Percentiles rank a stretch among this genome's conserved stretches.
Conservation (phyloP, 2,329 filamentous ascomycete genomes). For the Cladosporium phlei region DNA sequence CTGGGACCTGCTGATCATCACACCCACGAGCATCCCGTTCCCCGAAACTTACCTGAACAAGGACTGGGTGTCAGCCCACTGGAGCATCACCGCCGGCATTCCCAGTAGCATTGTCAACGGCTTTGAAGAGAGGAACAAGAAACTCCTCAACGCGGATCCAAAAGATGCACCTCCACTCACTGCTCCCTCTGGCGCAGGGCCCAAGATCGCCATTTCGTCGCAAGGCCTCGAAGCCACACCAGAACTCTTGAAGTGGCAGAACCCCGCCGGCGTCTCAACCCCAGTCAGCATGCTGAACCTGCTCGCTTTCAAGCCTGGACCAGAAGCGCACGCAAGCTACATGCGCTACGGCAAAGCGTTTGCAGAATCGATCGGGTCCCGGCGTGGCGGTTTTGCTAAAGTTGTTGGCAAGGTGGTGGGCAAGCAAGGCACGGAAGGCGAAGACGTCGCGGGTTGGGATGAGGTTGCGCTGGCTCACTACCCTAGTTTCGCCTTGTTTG, state of each 20-base stretch:
- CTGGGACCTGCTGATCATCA: constrained; percentile 49
- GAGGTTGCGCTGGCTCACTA: constrained; percentile 63
- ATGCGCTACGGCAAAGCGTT: constrained; percentile 55
- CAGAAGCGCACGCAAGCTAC: constrained; percentile 48
- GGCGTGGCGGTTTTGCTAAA: constrained; percentile 56
- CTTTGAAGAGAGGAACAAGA: constrained; percentile 31
- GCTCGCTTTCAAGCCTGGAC: constrained; percentile 51
- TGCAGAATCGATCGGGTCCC: constrained; percentile 44
- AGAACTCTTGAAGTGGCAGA: constrained; percentile 50
- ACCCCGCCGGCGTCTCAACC: constrained; percentile 12
- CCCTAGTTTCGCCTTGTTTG: constrained; percentile 57
- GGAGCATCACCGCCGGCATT: constrained; percentile 38
- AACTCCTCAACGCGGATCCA: constrained; percentile 35
- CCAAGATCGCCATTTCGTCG: constrained; percentile 30
- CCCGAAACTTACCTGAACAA: constrained; percentile 20
- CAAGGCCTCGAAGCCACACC: constrained; percentile 54
- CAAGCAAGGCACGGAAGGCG: constrained; percentile 25
- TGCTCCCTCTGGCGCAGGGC: constrained; percentile 26
- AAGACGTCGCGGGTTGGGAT: constrained; percentile 46
- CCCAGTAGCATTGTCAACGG: constrained; percentile 39
- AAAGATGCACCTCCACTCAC: constrained; percentile 36
- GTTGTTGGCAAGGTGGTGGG: constrained; percentile 55
- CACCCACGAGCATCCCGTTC: constrained; percentile 28
- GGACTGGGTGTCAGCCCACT: constrained; percentile 27
- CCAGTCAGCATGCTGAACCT: constrained; percentile 62